A percentile compares a stretch with the other conserved stretches of the same genome.
Evolutionary conservation across 1,284 basidiomycete genomes (phyloP).

Genomic region (Agaricales sp.): DNA sequence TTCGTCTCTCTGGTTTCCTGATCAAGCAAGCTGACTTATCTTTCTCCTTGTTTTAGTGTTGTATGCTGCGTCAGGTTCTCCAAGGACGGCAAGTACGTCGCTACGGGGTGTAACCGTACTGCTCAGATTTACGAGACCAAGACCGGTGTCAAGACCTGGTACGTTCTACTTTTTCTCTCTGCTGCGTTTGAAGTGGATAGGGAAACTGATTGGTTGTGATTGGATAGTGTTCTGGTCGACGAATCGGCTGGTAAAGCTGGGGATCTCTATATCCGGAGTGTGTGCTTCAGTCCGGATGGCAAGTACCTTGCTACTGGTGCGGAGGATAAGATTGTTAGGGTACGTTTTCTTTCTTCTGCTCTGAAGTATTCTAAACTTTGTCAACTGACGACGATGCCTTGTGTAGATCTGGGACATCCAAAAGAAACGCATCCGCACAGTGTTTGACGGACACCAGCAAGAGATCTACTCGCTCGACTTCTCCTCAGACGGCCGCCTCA

Average conservation of each 20-base stretch:
- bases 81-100: conserved; percentile 69
- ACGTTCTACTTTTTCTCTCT: conserved; percentile 9
- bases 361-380: conserved; percentile 4
- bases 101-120: conserved; percentile 71
- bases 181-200: background rate
- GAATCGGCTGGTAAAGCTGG: conserved; percentile 53
- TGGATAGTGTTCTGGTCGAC: conserved; percentile 55
- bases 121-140: conserved; percentile 72
- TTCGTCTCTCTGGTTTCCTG: conserved; percentile 2
- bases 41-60: conserved; percentile 31
- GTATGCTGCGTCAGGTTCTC: conserved; percentile 81
- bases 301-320: conserved; percentile 76
- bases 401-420: conserved; percentile 87
- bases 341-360: conserved; percentile 25
- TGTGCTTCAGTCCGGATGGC: conserved; percentile 79
- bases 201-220: background rate
- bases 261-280: conserved; percentile 78
- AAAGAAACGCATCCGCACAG: conserved; percentile 57
- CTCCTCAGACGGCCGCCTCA: conserved; percentile 68
- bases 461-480: conserved; percentile 92
- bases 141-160: conserved; percentile 59
- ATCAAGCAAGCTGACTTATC: conserved; percentile 6
- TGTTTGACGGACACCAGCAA: conserved; percentile 80
- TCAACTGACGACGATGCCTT: conserved; percentile 1
- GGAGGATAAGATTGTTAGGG: conserved; percentile 76